Base-by-base conservation (phyloP, 2,329 filamentous ascomycete species). In the Verruconis gallopava region DNA sequence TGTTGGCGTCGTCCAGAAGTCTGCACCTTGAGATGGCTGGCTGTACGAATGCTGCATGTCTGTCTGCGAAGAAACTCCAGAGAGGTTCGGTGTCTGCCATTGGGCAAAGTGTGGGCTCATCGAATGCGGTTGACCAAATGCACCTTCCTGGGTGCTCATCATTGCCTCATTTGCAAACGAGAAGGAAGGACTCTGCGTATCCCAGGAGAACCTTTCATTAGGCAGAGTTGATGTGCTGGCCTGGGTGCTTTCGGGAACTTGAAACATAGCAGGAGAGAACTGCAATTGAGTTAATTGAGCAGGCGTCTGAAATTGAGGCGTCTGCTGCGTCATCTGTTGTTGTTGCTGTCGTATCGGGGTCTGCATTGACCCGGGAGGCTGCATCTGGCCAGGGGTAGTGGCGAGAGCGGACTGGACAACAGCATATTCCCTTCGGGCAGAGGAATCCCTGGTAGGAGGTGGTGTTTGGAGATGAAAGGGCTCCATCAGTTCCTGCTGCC, bases 381-480 rank as follows among this genome's bases (percentile, higher is more conserved):
- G 64, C 61, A 12, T 63, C 60, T 28, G 55, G 6, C 33, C 53
- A 36, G 59, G 59, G 17, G 58, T 59, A 33, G 49, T 47, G 43
- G 53, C 48, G 4, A 52, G 39, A 47, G 39, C 47, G 50, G 30
- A 62, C 57, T 37, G 56, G 53, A 38, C 36, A 38, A 57, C 49
- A 38, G 55, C 49, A 21, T 60, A 54, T 46, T 63, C 64, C 48
- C 70, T 66, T 51, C 67, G 65, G 4, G 67, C 71, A 14, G 71
- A 64, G 40, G 63, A 60, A 47, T 66, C 72, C 55, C 73, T 66
- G 19, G 73, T 77, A 2, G 74, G 73, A 38, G 74, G 74, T 22
- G 74, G 74, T 11, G 74, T 78, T 56, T 77, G 73, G 63, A 77
- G 75, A 12, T 69, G 65, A 17, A 59, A 61, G 12, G 56, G 53